phyloP scores from a whole-genome alignment of 257 asterid genomes.

The Petrea volubilis region DNA sequence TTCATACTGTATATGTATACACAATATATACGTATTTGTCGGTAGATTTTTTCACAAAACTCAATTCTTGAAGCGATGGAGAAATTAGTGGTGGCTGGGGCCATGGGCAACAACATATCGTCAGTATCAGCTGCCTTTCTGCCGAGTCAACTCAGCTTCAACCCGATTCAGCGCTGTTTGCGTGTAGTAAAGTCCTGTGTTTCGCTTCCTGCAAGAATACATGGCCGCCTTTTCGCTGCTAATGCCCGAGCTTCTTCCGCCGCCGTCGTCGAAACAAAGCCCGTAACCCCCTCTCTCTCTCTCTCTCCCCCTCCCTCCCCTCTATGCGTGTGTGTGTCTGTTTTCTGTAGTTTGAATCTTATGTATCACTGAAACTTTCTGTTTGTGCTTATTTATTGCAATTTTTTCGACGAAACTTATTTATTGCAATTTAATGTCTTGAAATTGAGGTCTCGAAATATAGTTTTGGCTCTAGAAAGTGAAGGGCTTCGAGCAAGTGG shows the following conservation, averaged over 20 bases:
- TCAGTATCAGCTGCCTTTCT: conserved; percentile 30
- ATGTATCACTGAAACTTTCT: background rate
- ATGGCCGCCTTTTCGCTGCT: conserved; percentile 27
- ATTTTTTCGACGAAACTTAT: no score
- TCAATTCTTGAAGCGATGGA: conserved; percentile 9
- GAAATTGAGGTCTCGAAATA: background rate
- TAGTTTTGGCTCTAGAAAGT: background rate
- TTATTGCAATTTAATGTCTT: background rate
- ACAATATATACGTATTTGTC: background rate
- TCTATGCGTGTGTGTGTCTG: background rate
- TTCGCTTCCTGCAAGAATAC: conserved; percentile 33
- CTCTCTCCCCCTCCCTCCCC: no score
- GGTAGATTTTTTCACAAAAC: background rate
- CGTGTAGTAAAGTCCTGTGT: no score
- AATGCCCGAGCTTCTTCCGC: conserved; percentile 44
- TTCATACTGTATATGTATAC: background rate
- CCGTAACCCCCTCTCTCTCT: conserved; percentile 33
- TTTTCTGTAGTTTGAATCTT: background rate
- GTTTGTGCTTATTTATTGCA: no score
- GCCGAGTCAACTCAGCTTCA: conserved; percentile 37
- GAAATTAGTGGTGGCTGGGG: conserved; percentile 31
- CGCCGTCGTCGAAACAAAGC: conserved; percentile 41
- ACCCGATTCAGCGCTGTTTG: conserved; percentile 28
- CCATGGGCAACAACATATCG: conserved; percentile 13
- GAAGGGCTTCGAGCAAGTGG: background rate